phyloP scores from a whole-genome alignment of 768 basidiomycete genomes.

The Tubosaeta sp. region DNA sequence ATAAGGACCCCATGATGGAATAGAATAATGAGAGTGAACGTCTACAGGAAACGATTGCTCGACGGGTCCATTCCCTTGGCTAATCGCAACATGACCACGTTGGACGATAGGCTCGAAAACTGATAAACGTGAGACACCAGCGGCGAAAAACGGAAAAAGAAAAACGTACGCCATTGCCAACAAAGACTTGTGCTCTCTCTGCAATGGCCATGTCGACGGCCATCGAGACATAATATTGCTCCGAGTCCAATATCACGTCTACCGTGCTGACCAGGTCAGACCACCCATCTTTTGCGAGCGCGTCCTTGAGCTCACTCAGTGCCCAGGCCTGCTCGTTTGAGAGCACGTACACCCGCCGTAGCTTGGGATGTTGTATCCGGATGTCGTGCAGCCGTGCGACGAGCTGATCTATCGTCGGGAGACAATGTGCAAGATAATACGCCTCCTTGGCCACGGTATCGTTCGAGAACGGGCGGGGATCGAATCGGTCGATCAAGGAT shows the following conservation, averaged over 20 bases:
- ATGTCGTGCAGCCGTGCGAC: slow-evolving; percentile 36
- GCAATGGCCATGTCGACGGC: slow-evolving; percentile 62
- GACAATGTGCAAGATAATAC: slow-evolving; percentile 30
- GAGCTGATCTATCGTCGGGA: slow-evolving; percentile 40
- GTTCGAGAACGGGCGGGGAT: slow-evolving; percentile 16
- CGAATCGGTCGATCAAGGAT: slow-evolving; percentile 38
- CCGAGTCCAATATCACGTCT: slow-evolving; percentile 39
- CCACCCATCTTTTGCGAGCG: slow-evolving; percentile 48
- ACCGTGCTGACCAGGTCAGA: slow-evolving; percentile 40
- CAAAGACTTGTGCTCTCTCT: slow-evolving; percentile 52
- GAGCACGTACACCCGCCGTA: slow-evolving; percentile 43
- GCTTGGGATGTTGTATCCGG: slow-evolving; percentile 26
- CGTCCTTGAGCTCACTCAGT: slow-evolving; percentile 35
- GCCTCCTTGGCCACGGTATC: slow-evolving; percentile 2
- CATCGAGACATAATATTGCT: slow-evolving; percentile 45
- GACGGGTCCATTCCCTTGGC: slow-evolving; percentile 39
- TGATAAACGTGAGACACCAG: neutral
- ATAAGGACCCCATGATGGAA: neutral
- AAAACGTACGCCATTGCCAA: slow-evolving; percentile 55
- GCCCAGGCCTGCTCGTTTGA: slow-evolving; percentile 49
- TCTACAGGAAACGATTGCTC: slow-evolving; percentile 41
- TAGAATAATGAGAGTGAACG: neutral
- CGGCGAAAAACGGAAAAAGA: neutral
- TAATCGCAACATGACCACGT: slow-evolving; percentile 45
- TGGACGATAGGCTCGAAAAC: slow-evolving; percentile 50